These are phyloP conservation scores for Claviceps quebecensis DNA, from an alignment of 2,329 filamentous ascomycete species.

Conservation along the genomic window DNA sequence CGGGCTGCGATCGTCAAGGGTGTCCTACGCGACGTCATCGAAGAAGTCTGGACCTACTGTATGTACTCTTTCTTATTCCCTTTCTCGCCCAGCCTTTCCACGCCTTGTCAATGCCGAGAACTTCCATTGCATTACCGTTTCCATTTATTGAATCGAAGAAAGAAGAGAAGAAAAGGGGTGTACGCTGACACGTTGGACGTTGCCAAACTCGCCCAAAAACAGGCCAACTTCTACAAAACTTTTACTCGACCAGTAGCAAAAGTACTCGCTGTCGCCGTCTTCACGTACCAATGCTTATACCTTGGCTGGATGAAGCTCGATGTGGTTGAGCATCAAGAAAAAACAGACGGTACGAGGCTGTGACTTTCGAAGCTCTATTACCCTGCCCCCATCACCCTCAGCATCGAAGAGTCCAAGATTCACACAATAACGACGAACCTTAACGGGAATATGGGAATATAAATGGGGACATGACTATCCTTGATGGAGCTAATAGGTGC, in stretches of 20 bases:
- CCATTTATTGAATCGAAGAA: no score
- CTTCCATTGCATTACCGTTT: no score
- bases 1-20: not conserved
- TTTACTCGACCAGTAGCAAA: constrained; percentile 63
- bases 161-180: not conserved
- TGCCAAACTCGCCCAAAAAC: not conserved
- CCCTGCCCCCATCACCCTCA: no score
- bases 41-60: constrained; percentile 16
- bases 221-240: constrained; percentile 59
- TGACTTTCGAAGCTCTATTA: no score
- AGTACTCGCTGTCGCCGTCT: constrained; percentile 58
- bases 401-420: no score
- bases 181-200: not conserved
- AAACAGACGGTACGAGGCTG: constrained; percentile 36
- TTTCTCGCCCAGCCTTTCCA: no score
- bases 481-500: not conserved
- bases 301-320: constrained; percentile 64
- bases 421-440: no score
- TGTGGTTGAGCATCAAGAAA: constrained; percentile 49
- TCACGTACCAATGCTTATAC: constrained; percentile 67
- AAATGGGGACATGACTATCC: no score
- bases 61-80: not conserved
- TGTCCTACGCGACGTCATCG: constrained; percentile 13
- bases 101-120: no score
- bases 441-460: no score